Base-by-base conservation (phyloP, 2,329 filamentous ascomycete genomes). In the Talaromyces sp. region DNA sequence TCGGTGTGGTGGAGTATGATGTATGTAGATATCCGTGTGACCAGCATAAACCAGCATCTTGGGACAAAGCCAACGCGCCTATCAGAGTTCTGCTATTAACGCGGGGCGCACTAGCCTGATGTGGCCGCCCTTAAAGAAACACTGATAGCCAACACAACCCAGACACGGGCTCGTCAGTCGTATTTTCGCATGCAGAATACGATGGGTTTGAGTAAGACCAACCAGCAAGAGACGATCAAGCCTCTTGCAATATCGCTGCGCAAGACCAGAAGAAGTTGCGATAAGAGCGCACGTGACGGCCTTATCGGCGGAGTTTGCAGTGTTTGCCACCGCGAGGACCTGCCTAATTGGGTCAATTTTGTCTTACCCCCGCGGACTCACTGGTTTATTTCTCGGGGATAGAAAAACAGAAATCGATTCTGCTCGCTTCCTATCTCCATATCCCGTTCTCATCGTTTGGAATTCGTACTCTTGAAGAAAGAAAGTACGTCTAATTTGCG, bases 281-380 rank as follows among this genome's bases (percentile, higher is more conserved):
- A 46, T 46, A 46, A 46, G 7, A 12, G 2, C 3, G n/a, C 41
- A 46, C 41, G 41, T 46, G 41, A 19, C 19, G 8, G n/a, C 43
- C 21, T 46, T 24, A 19, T 46, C 43, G n/a, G n/a, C 21, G 11
- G 6, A 24, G 43, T 46, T 46, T 46, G 43, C 43, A 46, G 43
- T 11, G 43, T 46, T 46, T 46, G 43, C 43, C 58, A 27, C 31
- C 59, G 59, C 59, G 35, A 61, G 59, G 59, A 61, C 59, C 48
- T 61, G n/a, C 59, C 59, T 43, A 43, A 11, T 58, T 54, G 11
- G 41, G 59, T 26, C 26, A 32, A 21, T 52, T 10, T 32, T 56
- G 12, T 7, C 53, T 48, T 14, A 5, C 19, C 31, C 32, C 53
- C 6, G 14, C 32, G 17, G 32, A 35, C 12, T 6, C 14, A 8